phyloP scores from a whole-genome alignment of 495 filamentous ascomycete species.

The Eremomyces bilateralis region DNA sequence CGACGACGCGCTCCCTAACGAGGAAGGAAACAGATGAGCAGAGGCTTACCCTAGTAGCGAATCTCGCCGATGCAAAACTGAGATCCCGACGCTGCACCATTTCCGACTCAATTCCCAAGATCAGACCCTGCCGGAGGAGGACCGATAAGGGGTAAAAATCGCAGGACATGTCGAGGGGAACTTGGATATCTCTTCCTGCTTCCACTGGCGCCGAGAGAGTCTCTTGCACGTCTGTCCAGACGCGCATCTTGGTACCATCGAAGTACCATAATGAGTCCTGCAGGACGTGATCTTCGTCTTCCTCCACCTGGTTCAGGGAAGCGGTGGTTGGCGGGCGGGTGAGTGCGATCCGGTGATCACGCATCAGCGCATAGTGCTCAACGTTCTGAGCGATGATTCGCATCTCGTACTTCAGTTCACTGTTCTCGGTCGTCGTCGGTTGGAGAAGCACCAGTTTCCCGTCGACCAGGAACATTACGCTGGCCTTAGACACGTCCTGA shows the following conservation, averaged over 20 bases:
- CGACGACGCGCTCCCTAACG: neutral
- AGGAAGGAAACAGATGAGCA: neutral
- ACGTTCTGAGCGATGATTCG: slow-evolving; percentile 85
- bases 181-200: slow-evolving; percentile 33
- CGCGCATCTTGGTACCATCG: slow-evolving; percentile 57
- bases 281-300: slow-evolving; percentile 30
- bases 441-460: slow-evolving; percentile 87
- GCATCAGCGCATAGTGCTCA: slow-evolving; percentile 82
- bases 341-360: slow-evolving; percentile 34
- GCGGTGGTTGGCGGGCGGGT: neutral
- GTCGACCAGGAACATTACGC: slow-evolving; percentile 84
- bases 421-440: slow-evolving; percentile 52
- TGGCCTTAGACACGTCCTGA: slow-evolving; percentile 86
- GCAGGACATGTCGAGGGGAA: slow-evolving; percentile 38
- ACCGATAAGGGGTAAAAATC: slow-evolving; percentile 95
- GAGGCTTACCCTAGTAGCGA: slow-evolving; percentile 17
- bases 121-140: slow-evolving; percentile 61
- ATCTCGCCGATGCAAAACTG: slow-evolving; percentile 62
- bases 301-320: slow-evolving; percentile 14
- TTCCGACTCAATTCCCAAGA: slow-evolving; percentile 80
- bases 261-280: slow-evolving; percentile 88
- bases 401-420: slow-evolving; percentile 92
- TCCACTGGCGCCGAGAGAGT: slow-evolving; percentile 48
- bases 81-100: slow-evolving; percentile 77
- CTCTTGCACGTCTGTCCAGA: slow-evolving; percentile 83